A percentile compares a stretch with the other conserved stretches of the same genome.
Conservation (phyloP, 1,139 yeast genomes). For the Taiozyma onychis region DNA sequence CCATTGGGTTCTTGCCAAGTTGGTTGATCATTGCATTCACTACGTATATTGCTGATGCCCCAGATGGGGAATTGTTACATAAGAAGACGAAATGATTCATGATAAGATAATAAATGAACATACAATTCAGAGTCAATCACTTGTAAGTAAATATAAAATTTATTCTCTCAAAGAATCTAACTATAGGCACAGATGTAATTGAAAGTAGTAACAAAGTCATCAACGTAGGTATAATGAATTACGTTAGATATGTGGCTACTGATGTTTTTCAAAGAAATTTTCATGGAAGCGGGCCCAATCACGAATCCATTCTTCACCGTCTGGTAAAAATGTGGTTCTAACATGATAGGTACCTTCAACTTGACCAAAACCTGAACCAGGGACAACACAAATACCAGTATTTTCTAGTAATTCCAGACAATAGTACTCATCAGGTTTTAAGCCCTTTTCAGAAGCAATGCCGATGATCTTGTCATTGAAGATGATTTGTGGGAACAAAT, state of each 20-base stretch:
- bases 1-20: constrained; percentile 76
- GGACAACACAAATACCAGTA: constrained; percentile 97
- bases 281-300: constrained; percentile 74
- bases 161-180: background rate
- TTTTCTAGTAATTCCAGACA: constrained; percentile 73
- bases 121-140: background rate
- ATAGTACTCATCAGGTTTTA: constrained; percentile 79
- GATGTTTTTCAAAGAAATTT: constrained; percentile 55
- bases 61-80: constrained; percentile 1
- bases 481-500: constrained; percentile 76
- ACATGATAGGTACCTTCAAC: constrained; percentile 81
- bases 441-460: constrained; percentile 49
- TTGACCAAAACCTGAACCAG: constrained; percentile 97
- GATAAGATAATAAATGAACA: background rate
- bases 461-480: constrained; percentile 58
- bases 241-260: background rate
- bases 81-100: constrained; percentile 1
- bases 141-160: background rate
- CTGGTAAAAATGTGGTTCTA: constrained; percentile 94
- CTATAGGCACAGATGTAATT: background rate
- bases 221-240: background rate
- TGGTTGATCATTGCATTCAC: constrained; percentile 58
- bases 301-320: constrained; percentile 85
- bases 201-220: background rate
- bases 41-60: constrained; percentile 6